Percentiles rank a stretch among this genome's conserved stretches.
Conservation (phyloP, 108 stramenopile genomes). For the Pseudonitzschia pungens region DNA sequence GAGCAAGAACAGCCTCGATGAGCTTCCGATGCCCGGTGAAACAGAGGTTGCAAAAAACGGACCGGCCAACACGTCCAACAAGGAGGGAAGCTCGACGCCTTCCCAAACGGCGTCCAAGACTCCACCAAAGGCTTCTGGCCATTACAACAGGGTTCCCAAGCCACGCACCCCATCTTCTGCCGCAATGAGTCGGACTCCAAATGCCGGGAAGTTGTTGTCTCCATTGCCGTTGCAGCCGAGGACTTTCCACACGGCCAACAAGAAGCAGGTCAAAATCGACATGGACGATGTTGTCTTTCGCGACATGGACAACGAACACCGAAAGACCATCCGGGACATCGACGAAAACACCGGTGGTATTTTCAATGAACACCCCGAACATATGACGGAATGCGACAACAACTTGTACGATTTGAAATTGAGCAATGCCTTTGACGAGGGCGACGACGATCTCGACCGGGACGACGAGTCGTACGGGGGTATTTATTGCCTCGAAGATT, state of each 20-base stretch:
- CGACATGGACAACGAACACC: no score
- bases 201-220: slow-evolving; percentile 11
- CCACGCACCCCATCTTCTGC: not conserved
- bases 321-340: not conserved
- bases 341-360: not conserved
- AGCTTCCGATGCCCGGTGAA: not conserved
- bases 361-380: not conserved
- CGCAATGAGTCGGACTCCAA: not conserved
- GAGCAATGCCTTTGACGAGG: not conserved
- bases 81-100: not conserved
- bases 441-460: not conserved
- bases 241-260: not conserved
- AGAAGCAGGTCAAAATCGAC: not conserved
- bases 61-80: no score
- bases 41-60: not conserved
- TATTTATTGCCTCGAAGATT: slow-evolving; percentile 20
- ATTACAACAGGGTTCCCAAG: not conserved
- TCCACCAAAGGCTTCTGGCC: not conserved
- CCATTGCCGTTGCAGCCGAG: slow-evolving; percentile 5
- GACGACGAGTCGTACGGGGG: not conserved
- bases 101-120: not conserved
- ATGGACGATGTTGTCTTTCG: slow-evolving; percentile 4
- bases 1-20: not conserved
- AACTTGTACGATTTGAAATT: not conserved
- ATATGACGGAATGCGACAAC: not conserved